phyloP scores from a whole-genome alignment of 371 early-diverging fungal genomes.

The Mortierella sp. region DNA sequence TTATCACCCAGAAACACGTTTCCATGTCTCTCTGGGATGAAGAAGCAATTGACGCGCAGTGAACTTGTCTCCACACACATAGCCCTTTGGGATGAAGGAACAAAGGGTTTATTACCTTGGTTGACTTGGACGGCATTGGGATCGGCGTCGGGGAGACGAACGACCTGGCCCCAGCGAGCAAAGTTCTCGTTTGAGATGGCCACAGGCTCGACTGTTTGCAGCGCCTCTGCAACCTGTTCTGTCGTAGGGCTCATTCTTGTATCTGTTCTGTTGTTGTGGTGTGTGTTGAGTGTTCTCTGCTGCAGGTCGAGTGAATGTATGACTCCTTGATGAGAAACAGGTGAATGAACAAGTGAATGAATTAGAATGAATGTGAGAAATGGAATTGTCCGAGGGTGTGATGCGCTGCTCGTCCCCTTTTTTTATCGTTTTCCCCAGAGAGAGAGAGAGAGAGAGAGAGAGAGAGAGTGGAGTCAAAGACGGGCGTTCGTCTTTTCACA shows the following conservation, averaged over 20 bases:
- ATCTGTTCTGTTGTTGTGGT: background rate
- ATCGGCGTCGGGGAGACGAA: conserved; percentile 62
- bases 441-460: too few species aligned
- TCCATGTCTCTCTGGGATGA: too few species aligned
- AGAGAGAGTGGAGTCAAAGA: too few species aligned
- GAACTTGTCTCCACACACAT: too few species aligned
- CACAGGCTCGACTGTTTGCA: conserved; percentile 57
- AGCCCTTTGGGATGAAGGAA: too few species aligned
- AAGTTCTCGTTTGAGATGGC: conserved; percentile 78
- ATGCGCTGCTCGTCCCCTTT: too few species aligned
- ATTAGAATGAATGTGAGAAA: background rate
- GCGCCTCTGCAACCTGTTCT: conserved; percentile 56
- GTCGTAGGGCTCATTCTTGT: background rate
- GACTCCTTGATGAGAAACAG: background rate
- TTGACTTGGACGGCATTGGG: conserved; percentile 72
- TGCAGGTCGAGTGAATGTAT: too few species aligned
- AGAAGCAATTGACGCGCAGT: too few species aligned
- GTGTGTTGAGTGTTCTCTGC: background rate
- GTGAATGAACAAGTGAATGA: background rate
- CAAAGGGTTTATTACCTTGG: conserved; percentile 61
- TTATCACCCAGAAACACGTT: too few species aligned
- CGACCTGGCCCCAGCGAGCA: conserved; percentile 81
- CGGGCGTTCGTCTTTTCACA: background rate
- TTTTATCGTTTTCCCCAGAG: background rate
- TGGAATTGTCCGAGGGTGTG: background rate